Evolutionary conservation across 331 rosid genomes (phyloP).

Genomic region (Rhamnella rubrinervis): DNA sequence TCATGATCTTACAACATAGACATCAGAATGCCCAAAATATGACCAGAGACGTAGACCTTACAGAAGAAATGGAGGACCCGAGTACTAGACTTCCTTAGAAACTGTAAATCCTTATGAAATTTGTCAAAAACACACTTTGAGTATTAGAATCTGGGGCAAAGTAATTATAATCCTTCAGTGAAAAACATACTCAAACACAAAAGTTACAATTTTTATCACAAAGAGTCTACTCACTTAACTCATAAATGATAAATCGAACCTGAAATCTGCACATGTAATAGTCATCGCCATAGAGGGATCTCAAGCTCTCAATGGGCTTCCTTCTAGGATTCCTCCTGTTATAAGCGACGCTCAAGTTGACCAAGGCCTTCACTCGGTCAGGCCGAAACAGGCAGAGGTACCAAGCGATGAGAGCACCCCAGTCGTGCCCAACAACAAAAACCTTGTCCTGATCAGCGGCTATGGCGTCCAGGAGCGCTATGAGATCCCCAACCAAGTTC

Average conservation of each 20-base stretch:
- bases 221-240: too few relatives aligned
- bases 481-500: constrained; percentile 62
- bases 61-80: too few relatives aligned
- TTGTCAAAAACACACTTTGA: too few relatives aligned
- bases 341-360: constrained; percentile 54
- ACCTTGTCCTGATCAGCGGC: constrained; percentile 49
- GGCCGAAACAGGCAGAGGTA: constrained; percentile 64
- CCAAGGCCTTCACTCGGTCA: constrained; percentile 55
- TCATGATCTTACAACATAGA: too few relatives aligned
- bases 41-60: too few relatives aligned
- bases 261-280: constrained; percentile 72
- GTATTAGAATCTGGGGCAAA: too few relatives aligned
- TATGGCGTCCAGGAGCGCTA: constrained; percentile 47
- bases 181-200: too few relatives aligned
- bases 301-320: constrained; percentile 40
- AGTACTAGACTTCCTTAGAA: too few relatives aligned
- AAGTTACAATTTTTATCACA: too few relatives aligned
- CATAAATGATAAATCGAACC: constrained; percentile 23
- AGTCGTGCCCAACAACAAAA: constrained; percentile 77
- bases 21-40: too few relatives aligned
- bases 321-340: constrained; percentile 49
- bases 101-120: too few relatives aligned
- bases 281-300: constrained; percentile 55
- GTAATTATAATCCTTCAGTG: too few relatives aligned
- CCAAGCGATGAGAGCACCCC: constrained; percentile 79